Evolutionary conservation across 2,329 filamentous ascomycete genomes (phyloP), one percentile per base, ranked within the genome.

Genomic region (Clarireedia hainanense): DNA sequence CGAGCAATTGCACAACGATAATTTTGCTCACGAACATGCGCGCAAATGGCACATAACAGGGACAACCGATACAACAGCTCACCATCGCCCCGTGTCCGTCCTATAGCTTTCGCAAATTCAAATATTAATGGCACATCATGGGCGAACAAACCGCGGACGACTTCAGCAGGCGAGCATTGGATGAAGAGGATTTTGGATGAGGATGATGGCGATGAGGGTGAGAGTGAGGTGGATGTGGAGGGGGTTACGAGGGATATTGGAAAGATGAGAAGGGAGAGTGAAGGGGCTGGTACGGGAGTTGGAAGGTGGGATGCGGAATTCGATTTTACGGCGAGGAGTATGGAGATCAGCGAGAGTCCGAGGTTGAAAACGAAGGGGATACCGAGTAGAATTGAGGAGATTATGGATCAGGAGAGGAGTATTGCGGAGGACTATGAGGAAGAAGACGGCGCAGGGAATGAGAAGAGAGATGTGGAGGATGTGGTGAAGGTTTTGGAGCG

Each of bases 241-340:
- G 47, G 47, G 17, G 52, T 55, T 15, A 50, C 52, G 9, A 42
- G 52, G n/a, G 47, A 55, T 20, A 55, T 55, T 55, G 52, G 52
- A 24, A 55, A 55, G 20, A 34, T 55, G 37, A 55, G 46, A 4
- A 36, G 49, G 40, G 37, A 47, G 37, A 50, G 46, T 17, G 52
- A 47, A 17, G 49, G 37, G 15, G 36, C 17, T 65, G 63, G 62
- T 52, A 63, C 48, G 62, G 62, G 26, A 64, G 66, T 42, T 6
- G 39, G 10, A 6, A 6, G 20, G 10, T 67, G 63, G 63, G 55
- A 63, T 51, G 62, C 62, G 26, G 65, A 67, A 36, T 45, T 64
- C 9, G 65, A 68, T 39, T 68, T 68, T 52, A 67, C 65, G 4
- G 60, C 64, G 17, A 57, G 57, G 15, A 66, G 63, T 26, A 40